These are phyloP conservation scores for Suillus variegatus DNA, from an alignment of 768 basidiomycete genomes.

Conservation along the genomic window DNA sequence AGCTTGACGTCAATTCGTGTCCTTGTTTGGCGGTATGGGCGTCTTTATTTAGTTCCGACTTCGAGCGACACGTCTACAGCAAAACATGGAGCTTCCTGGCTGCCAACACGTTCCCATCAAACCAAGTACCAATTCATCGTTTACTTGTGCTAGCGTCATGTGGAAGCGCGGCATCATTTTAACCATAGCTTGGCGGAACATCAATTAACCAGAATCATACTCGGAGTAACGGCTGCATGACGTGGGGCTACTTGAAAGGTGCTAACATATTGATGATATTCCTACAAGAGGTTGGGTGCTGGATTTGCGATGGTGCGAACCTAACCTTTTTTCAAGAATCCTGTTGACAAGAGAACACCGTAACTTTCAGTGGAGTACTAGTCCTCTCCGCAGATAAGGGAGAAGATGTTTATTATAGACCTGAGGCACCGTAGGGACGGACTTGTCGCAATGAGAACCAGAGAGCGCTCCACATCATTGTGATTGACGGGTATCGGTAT, in stretches of 20 bases:
- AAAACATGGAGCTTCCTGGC: neutral
- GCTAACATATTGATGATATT: too few relatives aligned
- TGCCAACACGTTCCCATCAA: neutral
- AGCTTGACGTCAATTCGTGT: slow-evolving; percentile 2
- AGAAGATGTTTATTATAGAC: neutral
- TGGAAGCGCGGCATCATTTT: neutral
- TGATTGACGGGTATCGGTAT: neutral
- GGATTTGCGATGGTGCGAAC: slow-evolving; percentile 1
- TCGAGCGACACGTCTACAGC: neutral
- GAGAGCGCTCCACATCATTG: neutral
- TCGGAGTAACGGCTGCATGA: neutral
- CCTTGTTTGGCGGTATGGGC: slow-evolving; percentile 5
- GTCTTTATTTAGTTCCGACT: neutral
- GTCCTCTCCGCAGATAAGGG: neutral
- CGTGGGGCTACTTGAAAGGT: too few relatives aligned
- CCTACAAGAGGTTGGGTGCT: neutral
- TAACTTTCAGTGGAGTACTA: neutral
- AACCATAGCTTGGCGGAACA: neutral
- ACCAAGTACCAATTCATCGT: neutral
- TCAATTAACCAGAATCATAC: neutral
- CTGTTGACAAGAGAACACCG: neutral
- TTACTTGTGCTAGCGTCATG: neutral
- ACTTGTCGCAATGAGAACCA: neutral
- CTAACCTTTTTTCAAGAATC: slow-evolving; percentile 3
- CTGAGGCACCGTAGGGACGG: neutral